Percentiles rank a stretch among this genome's conserved stretches.
Evolutionary conservation across 495 filamentous ascomycete species (phyloP).

Genomic region (Xylaria longipes): DNA sequence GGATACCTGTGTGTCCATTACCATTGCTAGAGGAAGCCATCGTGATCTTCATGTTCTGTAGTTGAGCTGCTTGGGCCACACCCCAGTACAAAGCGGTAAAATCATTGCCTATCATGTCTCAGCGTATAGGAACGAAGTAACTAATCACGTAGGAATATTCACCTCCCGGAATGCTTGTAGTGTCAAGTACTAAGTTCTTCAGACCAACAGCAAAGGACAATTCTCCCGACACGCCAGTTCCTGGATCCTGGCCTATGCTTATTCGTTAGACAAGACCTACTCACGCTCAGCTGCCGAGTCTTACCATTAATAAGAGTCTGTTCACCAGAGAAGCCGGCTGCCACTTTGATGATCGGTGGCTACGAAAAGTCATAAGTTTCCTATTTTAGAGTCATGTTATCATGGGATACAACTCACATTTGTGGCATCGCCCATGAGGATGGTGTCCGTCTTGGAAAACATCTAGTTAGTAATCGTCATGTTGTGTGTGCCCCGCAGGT

Average conservation of each 20-base stretch:
- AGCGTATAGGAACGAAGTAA: background rate
- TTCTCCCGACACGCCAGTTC: slow-evolving; percentile 36
- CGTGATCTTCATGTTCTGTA: slow-evolving; percentile 73
- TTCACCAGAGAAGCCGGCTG: slow-evolving; percentile 48
- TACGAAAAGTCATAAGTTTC: slow-evolving; percentile 4
- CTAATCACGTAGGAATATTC: slow-evolving; percentile 1
- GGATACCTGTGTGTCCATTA: slow-evolving; percentile 66
- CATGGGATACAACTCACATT: slow-evolving; percentile 46
- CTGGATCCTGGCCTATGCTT: slow-evolving; percentile 30
- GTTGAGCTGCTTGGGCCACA: slow-evolving; percentile 67
- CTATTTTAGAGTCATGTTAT: background rate
- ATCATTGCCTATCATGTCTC: slow-evolving; percentile 36
- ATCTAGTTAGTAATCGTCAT: slow-evolving; percentile 2
- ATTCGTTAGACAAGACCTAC: slow-evolving; percentile 46
- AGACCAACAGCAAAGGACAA: slow-evolving; percentile 67
- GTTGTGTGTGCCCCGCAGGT: too few species aligned
- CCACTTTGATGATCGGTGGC: slow-evolving; percentile 67
- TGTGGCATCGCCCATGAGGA: slow-evolving; percentile 71
- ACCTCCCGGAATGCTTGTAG: slow-evolving; percentile 59
- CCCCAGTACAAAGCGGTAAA: slow-evolving; percentile 74
- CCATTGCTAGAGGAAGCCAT: slow-evolving; percentile 57
- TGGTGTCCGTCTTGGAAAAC: slow-evolving; percentile 56
- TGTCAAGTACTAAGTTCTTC: slow-evolving; percentile 73
- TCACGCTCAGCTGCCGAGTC: slow-evolving; percentile 37
- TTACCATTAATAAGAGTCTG: slow-evolving; percentile 39